Base-by-base conservation (phyloP, 208 protist genomes). In the Porcisia hertigi region DNA sequence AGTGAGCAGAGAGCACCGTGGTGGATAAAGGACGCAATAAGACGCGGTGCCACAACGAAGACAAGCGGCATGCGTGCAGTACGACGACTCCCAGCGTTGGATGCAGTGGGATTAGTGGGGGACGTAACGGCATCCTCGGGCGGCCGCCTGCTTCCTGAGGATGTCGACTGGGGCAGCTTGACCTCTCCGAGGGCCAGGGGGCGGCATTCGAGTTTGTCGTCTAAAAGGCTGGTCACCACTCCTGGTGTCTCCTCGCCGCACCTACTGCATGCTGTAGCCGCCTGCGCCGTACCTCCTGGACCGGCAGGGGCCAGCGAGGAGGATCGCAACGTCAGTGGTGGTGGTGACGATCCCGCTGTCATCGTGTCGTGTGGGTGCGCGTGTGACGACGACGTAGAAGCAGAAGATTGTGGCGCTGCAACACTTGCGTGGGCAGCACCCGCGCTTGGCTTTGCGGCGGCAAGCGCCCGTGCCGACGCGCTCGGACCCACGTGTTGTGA, bases 1-100 rank as follows among this genome's bases (percentile, higher is more conserved):
- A 96, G 81, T 8, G 92, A 93, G 73, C 92, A 96, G 12, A 96
- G 81, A 16, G 89, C 88, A 41, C 92, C 92, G 76, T 91, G 85
- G 70, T 96, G 92, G 69, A 96, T 93, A 64, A 96, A 96, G 8
- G 90, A 77, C 0, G 90, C 88, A 43, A 90, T 71, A 47, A 96
- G 88, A 9, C 92, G 89, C 14, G 92, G 92, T 2, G 85, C 73
- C 25, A 94, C 86, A 54, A 96, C 79, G 80, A 96, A 94, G 36
- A 94, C 90, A 34, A 93, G 79, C 36, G 92, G 92, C 88, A 96
- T 94, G 18, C 76, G 80, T 7, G 65, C 58, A 3, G 14, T 69
- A 71, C 52, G 79, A 66, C 45, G 74, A 18, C 20, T n/a, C 30
- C 36, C 11, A 20, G 12, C n/a, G 9, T 47, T 20, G 9, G 43